Evolutionary conservation across 2,329 filamentous ascomycete genomes (phyloP).

Genomic region (Plectosphaerella cucumerina): DNA sequence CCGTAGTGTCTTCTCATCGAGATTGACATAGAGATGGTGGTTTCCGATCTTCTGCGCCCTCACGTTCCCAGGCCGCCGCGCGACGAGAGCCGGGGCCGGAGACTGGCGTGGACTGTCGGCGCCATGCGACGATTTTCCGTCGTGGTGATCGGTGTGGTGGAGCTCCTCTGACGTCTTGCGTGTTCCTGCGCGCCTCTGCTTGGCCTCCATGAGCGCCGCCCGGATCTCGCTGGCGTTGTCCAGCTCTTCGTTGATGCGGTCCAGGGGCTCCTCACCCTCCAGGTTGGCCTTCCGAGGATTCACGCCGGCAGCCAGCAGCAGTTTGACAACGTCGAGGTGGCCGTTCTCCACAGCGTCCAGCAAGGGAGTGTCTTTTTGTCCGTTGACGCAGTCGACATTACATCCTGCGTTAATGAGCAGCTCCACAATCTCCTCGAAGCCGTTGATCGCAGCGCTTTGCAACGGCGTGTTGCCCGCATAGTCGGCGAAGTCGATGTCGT

Average conservation of each 20-base stretch:
- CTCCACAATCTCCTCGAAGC: conserved; percentile 80
- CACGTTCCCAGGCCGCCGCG: conserved; percentile 49
- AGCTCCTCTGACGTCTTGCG: conserved; percentile 57
- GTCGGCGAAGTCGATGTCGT: conserved; percentile 84
- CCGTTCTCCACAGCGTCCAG: conserved; percentile 96
- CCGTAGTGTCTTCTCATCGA: conserved; percentile 58
- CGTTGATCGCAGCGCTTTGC: conserved; percentile 87
- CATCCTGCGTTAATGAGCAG: conserved; percentile 82
- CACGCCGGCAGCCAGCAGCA: conserved; percentile 80
- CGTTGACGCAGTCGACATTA: conserved; percentile 72
- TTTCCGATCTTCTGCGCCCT: conserved; percentile 63
- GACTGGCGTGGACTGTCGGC: conserved; percentile 57
- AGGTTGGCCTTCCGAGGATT: conserved; percentile 89
- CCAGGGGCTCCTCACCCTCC: conserved; percentile 87
- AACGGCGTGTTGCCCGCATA: conserved; percentile 96
- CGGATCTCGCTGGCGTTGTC: conserved; percentile 81
- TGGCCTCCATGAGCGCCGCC: conserved; percentile 57
- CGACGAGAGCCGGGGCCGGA: conserved; percentile 37
- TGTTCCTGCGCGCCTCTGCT: conserved; percentile 47
- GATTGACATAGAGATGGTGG: conserved; percentile 57
- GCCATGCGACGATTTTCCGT: conserved; percentile 45
- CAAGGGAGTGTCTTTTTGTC: conserved; percentile 87
- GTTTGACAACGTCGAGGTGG: conserved; percentile 80
- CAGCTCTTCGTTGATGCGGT: conserved; percentile 70
- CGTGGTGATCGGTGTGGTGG: conserved; percentile 40